A percentile compares a stretch with the other conserved stretches of the same genome.
Conservation (phyloP, 2,329 filamentous ascomycete species). For the Fusarium domesticum region DNA sequence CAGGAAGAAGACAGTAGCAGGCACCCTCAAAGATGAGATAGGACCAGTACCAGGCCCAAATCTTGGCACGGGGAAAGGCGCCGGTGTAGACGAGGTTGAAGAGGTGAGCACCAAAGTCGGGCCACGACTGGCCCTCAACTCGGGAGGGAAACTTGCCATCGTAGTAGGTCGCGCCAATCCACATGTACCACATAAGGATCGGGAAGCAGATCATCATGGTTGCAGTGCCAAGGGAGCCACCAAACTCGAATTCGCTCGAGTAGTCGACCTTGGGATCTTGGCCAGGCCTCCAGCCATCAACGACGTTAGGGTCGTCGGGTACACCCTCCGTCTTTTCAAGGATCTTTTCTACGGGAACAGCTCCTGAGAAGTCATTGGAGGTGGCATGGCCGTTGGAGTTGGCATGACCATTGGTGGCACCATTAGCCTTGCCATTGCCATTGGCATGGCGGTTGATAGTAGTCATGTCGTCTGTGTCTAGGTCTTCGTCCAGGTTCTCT, state of each 20-base stretch:
- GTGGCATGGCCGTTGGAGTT: conserved; percentile 28
- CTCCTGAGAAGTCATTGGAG: conserved; percentile 8
- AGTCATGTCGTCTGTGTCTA: conserved; percentile 25
- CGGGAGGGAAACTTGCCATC: conserved; percentile 75
- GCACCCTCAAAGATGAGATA: conserved; percentile 84
- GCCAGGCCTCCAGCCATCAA: conserved; percentile 58
- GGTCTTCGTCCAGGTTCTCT: conserved; percentile 48
- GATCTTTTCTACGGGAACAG: conserved; percentile 11
- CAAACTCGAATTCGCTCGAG: conserved; percentile 74
- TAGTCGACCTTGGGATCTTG: conserved; percentile 62
- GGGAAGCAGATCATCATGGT: conserved; percentile 92
- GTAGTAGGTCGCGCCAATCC: conserved; percentile 93
- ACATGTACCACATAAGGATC: conserved; percentile 98
- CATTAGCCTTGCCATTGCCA: conserved; percentile 27
- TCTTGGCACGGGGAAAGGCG: conserved; percentile 76
- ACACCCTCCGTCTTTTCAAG: conserved; percentile 21
- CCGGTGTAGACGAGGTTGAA: conserved; percentile 72
- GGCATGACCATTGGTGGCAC: conserved; percentile 29
- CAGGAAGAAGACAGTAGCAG: conserved; percentile 82
- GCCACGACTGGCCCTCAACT: conserved; percentile 60
- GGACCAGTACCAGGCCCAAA: conserved; percentile 92
- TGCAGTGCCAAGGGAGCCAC: conserved; percentile 74
- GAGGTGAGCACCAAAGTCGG: conserved; percentile 71
- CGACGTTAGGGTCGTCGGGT: conserved; percentile 21
- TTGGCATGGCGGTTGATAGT: conserved; percentile 32